Conservation (phyloP, 768 basidiomycete species). For the Cubamyces sp. region DNA sequence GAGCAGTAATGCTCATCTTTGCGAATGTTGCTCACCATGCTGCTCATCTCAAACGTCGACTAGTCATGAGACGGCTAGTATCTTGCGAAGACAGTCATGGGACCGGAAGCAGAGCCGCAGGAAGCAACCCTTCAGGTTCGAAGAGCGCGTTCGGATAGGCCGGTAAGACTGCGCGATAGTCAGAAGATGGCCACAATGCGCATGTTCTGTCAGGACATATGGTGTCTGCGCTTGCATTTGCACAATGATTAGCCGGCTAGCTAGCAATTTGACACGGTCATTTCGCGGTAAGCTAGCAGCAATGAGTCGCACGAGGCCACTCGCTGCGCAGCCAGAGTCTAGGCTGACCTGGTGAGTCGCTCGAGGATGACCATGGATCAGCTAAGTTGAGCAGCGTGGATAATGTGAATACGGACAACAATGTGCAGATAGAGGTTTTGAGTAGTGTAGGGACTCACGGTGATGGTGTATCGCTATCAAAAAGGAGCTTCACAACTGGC, state of each 20-base stretch:
- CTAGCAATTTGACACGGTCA: background rate
- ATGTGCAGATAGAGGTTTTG: too few relatives aligned
- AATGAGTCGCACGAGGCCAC: too few relatives aligned
- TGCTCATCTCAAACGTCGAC: background rate
- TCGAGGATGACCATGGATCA: too few relatives aligned
- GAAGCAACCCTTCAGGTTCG: constrained; percentile 8
- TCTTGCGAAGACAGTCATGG: constrained; percentile 9
- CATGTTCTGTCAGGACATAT: background rate
- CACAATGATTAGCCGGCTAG: background rate
- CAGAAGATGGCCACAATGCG: background rate
- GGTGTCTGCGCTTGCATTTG: constrained; percentile 6
- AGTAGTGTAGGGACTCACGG: too few relatives aligned
- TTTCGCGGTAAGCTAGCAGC: too few relatives aligned
- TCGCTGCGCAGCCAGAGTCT: too few relatives aligned
- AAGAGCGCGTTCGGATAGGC: constrained; percentile 3
- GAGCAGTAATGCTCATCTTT: background rate
- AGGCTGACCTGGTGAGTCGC: too few relatives aligned
- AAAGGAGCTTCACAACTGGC: too few relatives aligned
- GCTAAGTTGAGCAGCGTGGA: too few relatives aligned
- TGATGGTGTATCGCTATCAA: too few relatives aligned
- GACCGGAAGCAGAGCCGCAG: background rate
- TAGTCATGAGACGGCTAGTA: constrained; percentile 2
- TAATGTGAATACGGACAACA: too few relatives aligned
- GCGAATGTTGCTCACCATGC: background rate
- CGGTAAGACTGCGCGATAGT: constrained; percentile 1